Percentiles rank a stretch among this genome's conserved stretches.
Evolutionary conservation across 768 basidiomycete species (phyloP).

Genomic region (Boletus insuetus): DNA sequence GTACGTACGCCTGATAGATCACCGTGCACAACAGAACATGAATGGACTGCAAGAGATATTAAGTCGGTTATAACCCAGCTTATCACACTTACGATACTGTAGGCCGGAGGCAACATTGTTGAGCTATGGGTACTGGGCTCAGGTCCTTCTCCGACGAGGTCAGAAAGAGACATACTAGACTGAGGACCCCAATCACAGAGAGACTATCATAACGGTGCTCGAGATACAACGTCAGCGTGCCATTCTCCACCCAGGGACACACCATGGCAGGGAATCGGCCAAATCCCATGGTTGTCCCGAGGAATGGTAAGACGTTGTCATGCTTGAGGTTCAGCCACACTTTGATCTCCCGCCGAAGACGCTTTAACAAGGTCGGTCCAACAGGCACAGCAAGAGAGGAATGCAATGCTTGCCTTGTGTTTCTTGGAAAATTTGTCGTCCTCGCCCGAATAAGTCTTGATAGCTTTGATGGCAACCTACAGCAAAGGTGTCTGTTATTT

Average conservation of each 20-base stretch:
- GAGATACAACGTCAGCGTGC: slow-evolving; percentile 14
- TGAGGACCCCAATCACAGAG: not conserved
- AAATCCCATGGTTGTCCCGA: no score
- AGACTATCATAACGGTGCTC: slow-evolving; percentile 3
- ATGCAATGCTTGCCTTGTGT: not conserved
- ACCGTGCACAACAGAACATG: slow-evolving; percentile 16
- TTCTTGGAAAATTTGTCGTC: not conserved
- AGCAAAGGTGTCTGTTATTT: not conserved
- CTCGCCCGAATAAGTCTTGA: not conserved
- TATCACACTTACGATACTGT: no score
- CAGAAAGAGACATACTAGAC: not conserved
- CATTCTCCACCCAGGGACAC: no score
- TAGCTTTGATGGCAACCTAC: not conserved
- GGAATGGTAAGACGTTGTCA: no score
- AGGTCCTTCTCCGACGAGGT: not conserved
- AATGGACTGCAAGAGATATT: slow-evolving; percentile 10
- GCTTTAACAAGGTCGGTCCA: slow-evolving; percentile 15
- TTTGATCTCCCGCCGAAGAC: slow-evolving; percentile 4
- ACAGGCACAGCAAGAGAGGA: not conserved
- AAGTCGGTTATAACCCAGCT: no score
- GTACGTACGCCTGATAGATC: slow-evolving; percentile 18
- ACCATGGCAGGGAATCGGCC: no score
- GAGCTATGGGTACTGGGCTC: slow-evolving; percentile 5
- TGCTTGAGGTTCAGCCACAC: no score
- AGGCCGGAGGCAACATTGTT: not conserved